These are phyloP conservation scores for Thermochaetoides thermophila DNA, from an alignment of 495 filamentous ascomycete genomes.

Conservation along the genomic window DNA sequence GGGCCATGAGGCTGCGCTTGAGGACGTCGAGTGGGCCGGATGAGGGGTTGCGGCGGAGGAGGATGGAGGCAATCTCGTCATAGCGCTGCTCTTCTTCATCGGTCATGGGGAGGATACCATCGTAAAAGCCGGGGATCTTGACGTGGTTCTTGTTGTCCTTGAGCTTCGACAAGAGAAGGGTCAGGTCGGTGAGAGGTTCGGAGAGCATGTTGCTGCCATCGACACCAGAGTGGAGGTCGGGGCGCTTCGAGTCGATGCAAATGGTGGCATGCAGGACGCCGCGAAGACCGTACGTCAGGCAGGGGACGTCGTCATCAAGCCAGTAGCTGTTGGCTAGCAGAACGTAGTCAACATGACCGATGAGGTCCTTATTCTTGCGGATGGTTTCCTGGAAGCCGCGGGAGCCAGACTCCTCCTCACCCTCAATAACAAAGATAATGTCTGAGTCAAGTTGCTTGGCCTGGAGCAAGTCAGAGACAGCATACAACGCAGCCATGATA, in stretches of 20 bases:
- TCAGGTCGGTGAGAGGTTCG: conserved; percentile 81
- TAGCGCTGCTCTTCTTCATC: conserved; percentile 68
- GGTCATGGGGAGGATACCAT: conserved; percentile 62
- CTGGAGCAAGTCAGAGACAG: conserved; percentile 71
- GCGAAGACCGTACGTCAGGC: conserved; percentile 83
- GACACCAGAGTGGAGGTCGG: conserved; percentile 89
- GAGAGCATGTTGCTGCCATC: conserved; percentile 80
- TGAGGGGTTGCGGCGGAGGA: conserved; percentile 54
- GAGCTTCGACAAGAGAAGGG: conserved; percentile 62
- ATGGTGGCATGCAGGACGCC: conserved; percentile 93
- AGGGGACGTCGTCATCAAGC: conserved; percentile 90
- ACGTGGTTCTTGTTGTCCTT: conserved; percentile 53
- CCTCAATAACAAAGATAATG: conserved; percentile 86
- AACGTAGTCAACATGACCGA: conserved; percentile 86
- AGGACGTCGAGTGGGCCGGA: conserved; percentile 51
- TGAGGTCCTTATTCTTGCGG: conserved; percentile 58
- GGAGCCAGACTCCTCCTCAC: conserved; percentile 91
- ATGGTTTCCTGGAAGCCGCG: conserved; percentile 76
- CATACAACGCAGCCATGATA: conserved; percentile 81
- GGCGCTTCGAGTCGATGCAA: conserved; percentile 66
- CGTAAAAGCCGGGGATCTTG: conserved; percentile 64
- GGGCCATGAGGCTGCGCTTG: conserved; percentile 68
- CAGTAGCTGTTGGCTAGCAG: conserved; percentile 94
- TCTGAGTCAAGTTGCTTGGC: conserved; percentile 68
- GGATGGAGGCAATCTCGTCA: conserved; percentile 60